A percentile compares a stretch with the other conserved stretches of the same genome.
Evolutionary conservation across 2,329 filamentous ascomycete species (phyloP).

Genomic region (Lasiodiplodia theobromae): DNA sequence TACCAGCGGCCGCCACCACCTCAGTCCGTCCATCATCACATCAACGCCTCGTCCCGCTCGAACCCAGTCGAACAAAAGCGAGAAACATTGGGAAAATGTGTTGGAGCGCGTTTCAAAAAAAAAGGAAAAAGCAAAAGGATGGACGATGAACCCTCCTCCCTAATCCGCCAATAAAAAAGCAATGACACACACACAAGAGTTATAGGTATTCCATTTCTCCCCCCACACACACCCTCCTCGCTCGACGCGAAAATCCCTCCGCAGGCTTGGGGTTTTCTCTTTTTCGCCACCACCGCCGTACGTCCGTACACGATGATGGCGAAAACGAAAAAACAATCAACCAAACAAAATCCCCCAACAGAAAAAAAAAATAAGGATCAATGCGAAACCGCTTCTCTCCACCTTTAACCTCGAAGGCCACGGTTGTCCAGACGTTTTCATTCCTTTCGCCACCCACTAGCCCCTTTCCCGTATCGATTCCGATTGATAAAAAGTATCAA

Average conservation of each 20-base stretch:
- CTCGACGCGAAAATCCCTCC: constrained; percentile 11
- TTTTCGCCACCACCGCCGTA: too few relatives aligned
- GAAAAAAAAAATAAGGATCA: not conserved
- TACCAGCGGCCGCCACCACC: too few relatives aligned
- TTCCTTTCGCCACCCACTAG: not conserved
- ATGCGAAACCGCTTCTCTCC: constrained; percentile 30
- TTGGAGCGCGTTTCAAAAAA: too few relatives aligned
- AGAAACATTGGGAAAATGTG: too few relatives aligned
- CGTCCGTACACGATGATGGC: too few relatives aligned
- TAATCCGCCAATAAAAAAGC: too few relatives aligned
- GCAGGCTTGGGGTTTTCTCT: not conserved
- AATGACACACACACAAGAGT: not conserved
- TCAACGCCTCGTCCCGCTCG: too few relatives aligned
- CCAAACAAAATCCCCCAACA: not conserved
- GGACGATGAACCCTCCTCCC: too few relatives aligned
- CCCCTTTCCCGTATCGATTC: not conserved
- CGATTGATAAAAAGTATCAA: not conserved
- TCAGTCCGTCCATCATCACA: too few relatives aligned
- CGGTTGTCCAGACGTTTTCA: not conserved
- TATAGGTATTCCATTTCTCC: not conserved
- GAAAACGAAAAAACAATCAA: too few relatives aligned
- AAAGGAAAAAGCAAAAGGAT: too few relatives aligned
- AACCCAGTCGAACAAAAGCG: too few relatives aligned
- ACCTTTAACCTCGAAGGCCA: constrained; percentile 45
- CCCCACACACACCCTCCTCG: not conserved